phyloP scores from a whole-genome alignment of 2,329 filamentous ascomycete species.

The Aspergillus sp. region DNA sequence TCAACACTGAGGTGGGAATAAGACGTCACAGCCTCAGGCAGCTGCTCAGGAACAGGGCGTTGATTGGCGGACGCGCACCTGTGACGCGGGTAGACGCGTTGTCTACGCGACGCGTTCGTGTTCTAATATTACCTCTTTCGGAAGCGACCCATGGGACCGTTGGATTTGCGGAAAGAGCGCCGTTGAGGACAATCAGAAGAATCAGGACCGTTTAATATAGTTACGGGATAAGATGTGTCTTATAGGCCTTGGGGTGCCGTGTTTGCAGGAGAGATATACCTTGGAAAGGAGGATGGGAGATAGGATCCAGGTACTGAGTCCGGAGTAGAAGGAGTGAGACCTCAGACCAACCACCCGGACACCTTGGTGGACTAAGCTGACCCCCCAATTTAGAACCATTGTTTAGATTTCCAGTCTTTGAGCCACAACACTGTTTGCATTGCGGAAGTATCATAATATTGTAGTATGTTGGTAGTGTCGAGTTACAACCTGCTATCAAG shows the following conservation, averaged over 20 bases:
- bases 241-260: neutral
- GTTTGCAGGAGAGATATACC: neutral
- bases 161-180: neutral
- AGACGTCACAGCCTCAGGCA: neutral
- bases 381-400: no score
- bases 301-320: neutral
- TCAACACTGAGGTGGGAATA: no score
- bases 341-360: neutral
- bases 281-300: neutral
- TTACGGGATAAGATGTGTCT: neutral
- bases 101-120: constrained; percentile 8
- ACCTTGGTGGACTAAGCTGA: no score
- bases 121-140: constrained; percentile 1
- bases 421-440: no score
- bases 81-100: neutral
- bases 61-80: constrained; percentile 4
- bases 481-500: no score
- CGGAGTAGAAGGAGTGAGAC: neutral
- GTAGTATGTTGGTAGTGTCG: no score
- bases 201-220: neutral
- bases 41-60: neutral
- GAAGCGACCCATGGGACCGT: neutral
- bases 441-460: no score
- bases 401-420: no score
- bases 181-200: neutral